Conservation (phyloP, 768 basidiomycete species). For the Boletus rubescentipes region DNA sequence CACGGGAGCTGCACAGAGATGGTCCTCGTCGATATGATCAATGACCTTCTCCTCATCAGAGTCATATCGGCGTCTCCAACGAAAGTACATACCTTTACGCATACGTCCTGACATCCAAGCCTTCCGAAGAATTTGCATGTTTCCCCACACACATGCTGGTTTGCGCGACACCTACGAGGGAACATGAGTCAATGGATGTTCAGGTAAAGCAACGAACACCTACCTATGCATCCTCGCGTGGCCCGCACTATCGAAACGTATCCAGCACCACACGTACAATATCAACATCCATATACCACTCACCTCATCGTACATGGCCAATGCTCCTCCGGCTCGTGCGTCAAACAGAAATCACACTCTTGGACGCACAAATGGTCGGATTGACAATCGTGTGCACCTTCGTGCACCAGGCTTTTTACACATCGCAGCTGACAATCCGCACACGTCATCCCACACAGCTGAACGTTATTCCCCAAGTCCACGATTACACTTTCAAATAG, state of each 20-base stretch:
- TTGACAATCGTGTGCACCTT: slow-evolving; percentile 46
- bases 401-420: slow-evolving; percentile 45
- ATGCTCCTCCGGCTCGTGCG: slow-evolving; percentile 27
- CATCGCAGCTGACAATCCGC: slow-evolving; percentile 49
- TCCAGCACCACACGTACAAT: background rate
- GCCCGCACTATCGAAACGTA: slow-evolving; percentile 45
- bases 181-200: background rate
- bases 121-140: slow-evolving; percentile 45
- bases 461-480: slow-evolving; percentile 44
- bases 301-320: slow-evolving; percentile 48
- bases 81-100: slow-evolving; percentile 44
- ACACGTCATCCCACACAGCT: slow-evolving; percentile 53
- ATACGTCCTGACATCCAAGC: slow-evolving; percentile 50
- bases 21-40: slow-evolving; percentile 47
- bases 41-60: slow-evolving; percentile 36
- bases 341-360: slow-evolving; percentile 41
- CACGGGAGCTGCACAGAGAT: slow-evolving; percentile 50
- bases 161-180: slow-evolving; percentile 47
- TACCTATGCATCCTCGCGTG: slow-evolving; percentile 58
- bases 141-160: slow-evolving; percentile 55
- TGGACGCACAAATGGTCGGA: slow-evolving; percentile 49
- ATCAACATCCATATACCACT: slow-evolving; percentile 18
- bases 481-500: slow-evolving; percentile 42
- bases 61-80: background rate
- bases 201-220: slow-evolving; percentile 2